These are phyloP conservation scores for Lyophyllum decastes DNA, from an alignment of 768 basidiomycete genomes.

Conservation along the genomic window DNA sequence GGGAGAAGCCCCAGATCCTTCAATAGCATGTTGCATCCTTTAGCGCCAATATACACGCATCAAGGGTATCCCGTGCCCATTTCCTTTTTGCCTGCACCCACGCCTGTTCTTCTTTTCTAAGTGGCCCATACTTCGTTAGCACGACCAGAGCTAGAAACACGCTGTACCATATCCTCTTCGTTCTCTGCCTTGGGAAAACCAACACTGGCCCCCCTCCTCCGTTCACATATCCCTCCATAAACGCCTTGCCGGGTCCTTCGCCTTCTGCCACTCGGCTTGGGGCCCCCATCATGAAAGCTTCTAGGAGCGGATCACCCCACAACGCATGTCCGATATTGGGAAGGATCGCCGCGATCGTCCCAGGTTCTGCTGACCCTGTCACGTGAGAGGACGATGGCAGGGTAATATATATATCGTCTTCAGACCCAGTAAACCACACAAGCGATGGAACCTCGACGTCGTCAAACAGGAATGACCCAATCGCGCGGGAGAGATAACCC, in stretches of 20 bases:
- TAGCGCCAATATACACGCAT: conserved; percentile 38
- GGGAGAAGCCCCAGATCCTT: no score
- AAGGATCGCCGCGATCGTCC: conserved; percentile 46
- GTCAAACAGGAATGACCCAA: conserved; percentile 75
- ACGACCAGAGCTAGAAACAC: conserved; percentile 62
- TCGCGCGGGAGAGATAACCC: conserved; percentile 61
- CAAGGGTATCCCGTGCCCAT: conserved; percentile 46
- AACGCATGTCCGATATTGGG: conserved; percentile 55
- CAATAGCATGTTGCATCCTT: conserved; percentile 50
- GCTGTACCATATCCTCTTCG: conserved; percentile 78
- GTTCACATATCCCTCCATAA: conserved; percentile 60
- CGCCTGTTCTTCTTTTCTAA: conserved; percentile 10
- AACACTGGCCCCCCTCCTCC: conserved; percentile 52
- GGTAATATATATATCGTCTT: conserved; percentile 58
- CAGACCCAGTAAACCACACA: conserved; percentile 62
- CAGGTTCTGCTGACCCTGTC: conserved; percentile 17
- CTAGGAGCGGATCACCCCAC: conserved; percentile 79
- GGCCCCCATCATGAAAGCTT: conserved; percentile 54
- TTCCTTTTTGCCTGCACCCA: conserved; percentile 24
- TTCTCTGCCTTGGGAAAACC: conserved; percentile 65
- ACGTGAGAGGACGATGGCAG: conserved; percentile 21
- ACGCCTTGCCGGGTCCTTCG: conserved; percentile 44
- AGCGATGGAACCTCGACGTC: conserved; percentile 74
- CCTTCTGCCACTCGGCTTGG: conserved; percentile 14
- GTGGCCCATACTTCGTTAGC: conserved; percentile 37